Base-by-base conservation (phyloP, 148 eudicot species). In the Silene uniflora region DNA sequence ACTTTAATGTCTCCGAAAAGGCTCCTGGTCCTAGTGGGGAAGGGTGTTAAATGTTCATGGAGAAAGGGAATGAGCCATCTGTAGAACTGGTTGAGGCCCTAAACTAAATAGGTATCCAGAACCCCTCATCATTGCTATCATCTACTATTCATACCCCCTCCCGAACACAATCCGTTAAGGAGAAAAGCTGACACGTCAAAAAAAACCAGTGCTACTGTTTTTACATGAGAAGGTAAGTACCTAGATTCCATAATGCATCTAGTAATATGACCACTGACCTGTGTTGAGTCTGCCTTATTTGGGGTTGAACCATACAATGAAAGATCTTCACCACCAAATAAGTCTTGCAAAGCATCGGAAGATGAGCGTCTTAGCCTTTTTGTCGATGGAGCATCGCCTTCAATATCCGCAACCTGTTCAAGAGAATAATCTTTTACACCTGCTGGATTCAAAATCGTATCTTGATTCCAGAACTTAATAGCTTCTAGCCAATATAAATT, bases 301-400 rank as follows among this genome's bases (percentile, higher is more conserved):
- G 93, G 90, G 78, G 87, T 88, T 22, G 92, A 82, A 73, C 97
- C 88, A 85, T 87, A 95, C 46, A 95, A 83, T 18, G 96, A 83
- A 75, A 95, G 96, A 71, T 95, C 99, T 54, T 95, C 99, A 13
- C 85, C 87, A 73, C 84, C 85, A 74, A 83, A 84, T 79, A 95
- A 88, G 71, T 95, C 99, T 77, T 88, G 97, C 79, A 92, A 82
- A 71, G 92, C 92, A 84, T 95, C 99, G 67, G 96, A 90, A 47
- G 98, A 86, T 35, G 97, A 92, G 77, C 87, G 89, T 16, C 94
- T 80, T 62, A 89, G 64, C 70, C 96, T 83, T 86, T 92, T 95
- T n/a, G 88, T 73, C 61, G 88, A 80, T 39, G 90, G 97, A 42
- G 80, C 73, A 70, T 89, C 97, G 68, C 91, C 89, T 74, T 95